Base-by-base conservation (phyloP, 768 basidiomycete genomes). In the Trametes coccinea region DNA sequence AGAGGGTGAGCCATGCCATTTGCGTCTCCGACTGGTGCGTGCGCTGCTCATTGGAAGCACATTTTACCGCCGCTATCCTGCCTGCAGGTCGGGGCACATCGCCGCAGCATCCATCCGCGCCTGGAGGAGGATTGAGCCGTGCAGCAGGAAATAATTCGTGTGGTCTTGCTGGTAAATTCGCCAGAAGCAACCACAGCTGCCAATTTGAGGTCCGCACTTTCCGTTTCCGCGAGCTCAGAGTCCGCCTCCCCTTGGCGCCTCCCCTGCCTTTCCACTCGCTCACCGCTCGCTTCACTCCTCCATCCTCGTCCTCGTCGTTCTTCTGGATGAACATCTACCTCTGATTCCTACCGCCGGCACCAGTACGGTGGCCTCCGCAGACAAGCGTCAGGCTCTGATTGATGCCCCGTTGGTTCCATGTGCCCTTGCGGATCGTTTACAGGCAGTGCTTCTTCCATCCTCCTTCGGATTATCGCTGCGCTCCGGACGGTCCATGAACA, bases 201-300 rank as follows among this genome's bases (percentile, higher is more conserved):
- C 53, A 53, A 55, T 55, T 59, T 59, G 62, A 63, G 62, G 57
- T 63, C 62, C 62, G 62, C 62, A 55, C 52, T 40, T 63, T 59
- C 51, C 53, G 52, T 59, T 41, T 55, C 62, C 62, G 57, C 62
- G 53, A 63, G 50, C 37, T 22, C 13, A 56, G 27, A 62, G 55
- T 56, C 61, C 61, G 61, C 49, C 45, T 44, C 31, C 30, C 37
- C 9, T 31, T 29, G 17, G 17, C 40, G 10, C 22, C 39, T 37
- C 34, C 11, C 34, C 34, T 37, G 34, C 34, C 34, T 11, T 37
- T 37, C 34, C 34, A 37, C 34, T 22, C 22, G 22, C 22, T 22
- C 22, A 22, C 22, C 22, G 22, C 22, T 22, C 22, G 1, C 22
- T 22, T 22, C 22, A 22, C 22, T 22, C 22, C 22, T 22, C 22